A percentile compares a stretch with the other conserved stretches of the same genome.
These are phyloP conservation scores for Globisporangium rhizosaccharum DNA, from an alignment of 352 stramenopile genomes.

Conservation along the genomic window DNA sequence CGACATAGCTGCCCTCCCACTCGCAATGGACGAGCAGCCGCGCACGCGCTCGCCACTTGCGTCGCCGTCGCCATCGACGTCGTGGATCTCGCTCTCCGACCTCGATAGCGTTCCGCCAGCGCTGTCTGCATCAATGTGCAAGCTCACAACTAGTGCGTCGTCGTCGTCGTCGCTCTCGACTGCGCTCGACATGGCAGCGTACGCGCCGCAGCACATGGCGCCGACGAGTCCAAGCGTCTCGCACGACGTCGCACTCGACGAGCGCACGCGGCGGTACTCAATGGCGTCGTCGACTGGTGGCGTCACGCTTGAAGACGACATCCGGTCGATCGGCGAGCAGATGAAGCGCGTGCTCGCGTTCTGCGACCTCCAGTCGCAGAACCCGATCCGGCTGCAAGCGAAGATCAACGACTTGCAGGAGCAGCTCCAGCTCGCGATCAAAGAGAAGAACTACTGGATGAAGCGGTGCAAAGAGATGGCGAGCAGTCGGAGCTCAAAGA, in stretches of 20 bases:
- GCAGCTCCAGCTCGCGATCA: constrained; percentile 63
- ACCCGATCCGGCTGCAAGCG: constrained; percentile 59
- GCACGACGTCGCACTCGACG: constrained; percentile 2
- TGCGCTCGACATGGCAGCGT: constrained; percentile 9
- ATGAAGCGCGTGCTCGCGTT: constrained; percentile 80
- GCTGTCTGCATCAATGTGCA: neutral
- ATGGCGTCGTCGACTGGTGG: constrained; percentile 37
- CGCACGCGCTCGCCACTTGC: neutral
- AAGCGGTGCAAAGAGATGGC: constrained; percentile 72
- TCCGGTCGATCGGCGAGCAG: constrained; percentile 71
- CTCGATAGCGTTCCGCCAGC: neutral
- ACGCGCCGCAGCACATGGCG: constrained; percentile 6
- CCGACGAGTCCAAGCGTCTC: constrained; percentile 3
- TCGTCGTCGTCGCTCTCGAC: constrained; percentile 7
- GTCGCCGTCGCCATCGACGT: constrained; percentile 8
- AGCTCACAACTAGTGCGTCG: constrained; percentile 11
- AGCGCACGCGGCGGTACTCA: constrained; percentile 28
- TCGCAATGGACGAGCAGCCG: constrained; percentile 6
- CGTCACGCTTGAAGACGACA: constrained; percentile 67
- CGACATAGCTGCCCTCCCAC: neutral
- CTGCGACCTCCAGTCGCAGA: constrained; percentile 69
- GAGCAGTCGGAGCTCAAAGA: neutral
- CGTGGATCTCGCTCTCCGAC: constrained; percentile 19
- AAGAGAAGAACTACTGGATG: constrained; percentile 90
- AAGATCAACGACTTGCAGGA: constrained; percentile 80